A percentile compares a stretch with the other conserved stretches of the same genome.
Conservation (phyloP, 2,329 filamentous ascomycete species). For the Pseudogymnoascus sp. region DNA sequence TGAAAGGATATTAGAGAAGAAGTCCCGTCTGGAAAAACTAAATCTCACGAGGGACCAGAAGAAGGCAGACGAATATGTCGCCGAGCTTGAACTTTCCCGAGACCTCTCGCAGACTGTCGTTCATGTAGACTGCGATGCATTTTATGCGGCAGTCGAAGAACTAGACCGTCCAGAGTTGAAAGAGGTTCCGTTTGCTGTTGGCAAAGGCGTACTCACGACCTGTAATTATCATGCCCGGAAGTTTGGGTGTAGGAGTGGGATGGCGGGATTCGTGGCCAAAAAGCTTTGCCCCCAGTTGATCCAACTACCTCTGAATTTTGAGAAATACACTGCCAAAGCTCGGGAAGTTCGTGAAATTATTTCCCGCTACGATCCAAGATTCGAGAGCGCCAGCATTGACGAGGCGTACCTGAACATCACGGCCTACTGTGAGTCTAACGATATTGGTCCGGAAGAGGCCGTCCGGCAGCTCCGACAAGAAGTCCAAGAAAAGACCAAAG, state of each 20-base stretch:
- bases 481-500: constrained; percentile 64
- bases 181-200: constrained; percentile 84
- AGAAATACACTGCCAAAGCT: constrained; percentile 86
- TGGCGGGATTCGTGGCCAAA: constrained; percentile 93
- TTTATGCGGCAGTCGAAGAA: constrained; percentile 90
- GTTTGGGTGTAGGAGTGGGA: constrained; percentile 85
- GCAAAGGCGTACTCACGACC: constrained; percentile 55
- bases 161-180: constrained; percentile 77
- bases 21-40: constrained; percentile 63
- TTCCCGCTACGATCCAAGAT: constrained; percentile 78
- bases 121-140: constrained; percentile 94
- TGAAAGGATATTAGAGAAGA: constrained; percentile 65
- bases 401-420: constrained; percentile 97
- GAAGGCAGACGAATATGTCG: constrained; percentile 71
- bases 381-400: constrained; percentile 90
- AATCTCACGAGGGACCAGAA: constrained; percentile 67
- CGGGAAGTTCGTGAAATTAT: constrained; percentile 77
- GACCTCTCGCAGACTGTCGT: constrained; percentile 81
- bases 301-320: constrained; percentile 74
- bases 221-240: constrained; percentile 85
- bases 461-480: constrained; percentile 71
- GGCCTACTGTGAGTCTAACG: constrained; percentile 64
- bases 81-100: constrained; percentile 66
- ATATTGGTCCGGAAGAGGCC: constrained; percentile 60
- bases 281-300: constrained; percentile 85